Base-by-base conservation (phyloP, 2,329 filamentous ascomycete genomes). In the Sarocladium oryzae region DNA sequence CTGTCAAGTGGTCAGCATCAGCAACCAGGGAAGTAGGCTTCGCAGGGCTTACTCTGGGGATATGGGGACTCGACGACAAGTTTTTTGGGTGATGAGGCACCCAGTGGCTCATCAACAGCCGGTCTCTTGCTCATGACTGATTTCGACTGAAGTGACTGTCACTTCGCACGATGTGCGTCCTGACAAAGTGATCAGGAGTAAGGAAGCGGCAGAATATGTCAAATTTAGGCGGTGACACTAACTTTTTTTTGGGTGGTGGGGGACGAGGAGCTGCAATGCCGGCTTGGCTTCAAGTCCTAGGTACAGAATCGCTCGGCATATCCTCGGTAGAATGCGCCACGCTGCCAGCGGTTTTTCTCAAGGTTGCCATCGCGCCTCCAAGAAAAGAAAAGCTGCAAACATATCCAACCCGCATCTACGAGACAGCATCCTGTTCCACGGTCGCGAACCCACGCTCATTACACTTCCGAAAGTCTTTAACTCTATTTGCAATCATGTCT, bases 401-500 rank as follows among this genome's bases (percentile, higher is more conserved):
- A 11, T 3, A 48, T 2, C 18, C 18, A 48, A 32, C 43, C 24
- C 21, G 28, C 28, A 8, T 15, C 33, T 21, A n/a, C 4, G 11
- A 30, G 28, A n/a, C 43, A 48, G 6, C 26, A 30, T 5, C 28
- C 26, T 33, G 20, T 11, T 15, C 3, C 9, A 24, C 43, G 28
- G 43, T 48, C 43, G 43, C 43, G 16, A 24, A 24, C 24, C 24
- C 45, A 50, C 51, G 37, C 36, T 50, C 43, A 38, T 51, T 30
- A 38, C 18, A 9, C 28, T 13, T 13, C 33, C 24, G n/a, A n/a
- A 10, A 13, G 24, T n/a, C 11, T 26, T 21, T 13, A 21, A 45
- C 2, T 4, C 50, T 2, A 2, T 15, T 37, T 53, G 32, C 16
- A 18, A 70, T 53, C 18, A 89, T 89, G 86, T 89, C 85, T 69